Evolutionary conservation across 495 filamentous ascomycete species (phyloP), one percentile per base, ranked within the genome.

Genomic region (Massariosphaeria phaeospora): DNA sequence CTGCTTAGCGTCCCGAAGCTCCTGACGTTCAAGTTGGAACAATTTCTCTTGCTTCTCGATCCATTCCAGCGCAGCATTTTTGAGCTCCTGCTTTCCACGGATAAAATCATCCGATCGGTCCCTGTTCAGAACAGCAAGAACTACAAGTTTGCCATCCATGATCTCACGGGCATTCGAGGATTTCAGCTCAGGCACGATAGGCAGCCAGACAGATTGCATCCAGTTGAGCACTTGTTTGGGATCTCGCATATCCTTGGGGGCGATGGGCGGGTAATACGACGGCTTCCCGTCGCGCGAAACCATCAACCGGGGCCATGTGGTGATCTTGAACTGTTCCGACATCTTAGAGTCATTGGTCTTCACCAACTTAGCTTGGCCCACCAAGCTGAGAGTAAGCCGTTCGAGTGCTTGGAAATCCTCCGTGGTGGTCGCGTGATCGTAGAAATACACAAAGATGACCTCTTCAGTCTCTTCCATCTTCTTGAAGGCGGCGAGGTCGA

Each of bases 191-290:
- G 93, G 93, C 15, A 98, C 88, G 48, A 98, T 91, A n/a, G 93
- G 93, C 27, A 96, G 77, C 94, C 94, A 98, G 20, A 95, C 89
- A 17, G 81, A 86, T 57, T 85, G 85, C 91, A 97, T 96, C 93
- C 93, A 98, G 52, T 75, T 75, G 2, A 96, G 78, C 15, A 98
- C 78, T 65, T 84, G 77, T 26, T 81, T 77, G 54, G 84, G 83
- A 58, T 97, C 89, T 39, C 93, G 81, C 86, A 96, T 96, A 50
- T 95, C 88, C 57, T 82, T 79, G 1, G 93, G 93, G 1, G 86
- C 80, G 17, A 97, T 75, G 13, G 82, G 84, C 30, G 79, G 84
- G 70, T 93, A 98, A 66, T 95, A 95, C 8, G 81, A 93, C 43
- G 91, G 84, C 10, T 86, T 81, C 8, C 89, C 88, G 68, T 96